Evolutionary conservation across 306 rosid genomes (phyloP), one percentile per base, ranked within the genome.

Genomic region (Trifolium pratense): DNA sequence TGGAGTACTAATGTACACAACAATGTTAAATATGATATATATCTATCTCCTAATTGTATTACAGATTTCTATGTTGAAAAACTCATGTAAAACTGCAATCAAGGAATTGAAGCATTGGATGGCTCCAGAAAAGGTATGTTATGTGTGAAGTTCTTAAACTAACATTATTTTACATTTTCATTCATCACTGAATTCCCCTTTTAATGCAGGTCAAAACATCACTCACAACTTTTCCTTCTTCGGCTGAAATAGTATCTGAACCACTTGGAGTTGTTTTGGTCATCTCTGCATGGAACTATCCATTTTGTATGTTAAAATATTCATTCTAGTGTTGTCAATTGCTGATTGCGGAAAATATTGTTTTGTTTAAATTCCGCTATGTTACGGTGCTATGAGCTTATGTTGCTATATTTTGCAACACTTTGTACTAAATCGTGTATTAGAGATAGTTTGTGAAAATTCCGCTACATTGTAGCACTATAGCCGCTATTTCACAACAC

Each of bases 261-360:
- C 99, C 99, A 20, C 73, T 95, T 34, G 99, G 99, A 45, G 96
- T 90, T 73, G 90, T 89, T 23, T 70, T 95, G 46, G 62, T 90
- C 73, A 95, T 95, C 75, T 90, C 99, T 18, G 89, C 99, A 9
- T 95, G 99, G 99, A 95, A 95, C 87, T 95, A 95, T 83, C 99
- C 99, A 57, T 90, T 95, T 71, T 77, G 99, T 95, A 95, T n/a
- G 99, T 86, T 45, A 32, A 14, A 25, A 67, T 29, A 36, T 74
- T 4, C 49, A 43, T 12, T 15, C 7, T 43, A 43, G 49, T 43
- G 16, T 43, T 43, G n/a, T 43, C 49, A 13, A 43, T 43, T 7
- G 7, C 7, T 12, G 16, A 43, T 13, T 1, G 7, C 7, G 6
- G n/a, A 13, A 43, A 43, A 43, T 43, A 43, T 15, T 14, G 15